Percentiles rank a stretch among this genome's conserved stretches.
These are phyloP conservation scores for Trypanosoma conorhini DNA, from an alignment of 208 protist genomes.

Conservation along the genomic window DNA sequence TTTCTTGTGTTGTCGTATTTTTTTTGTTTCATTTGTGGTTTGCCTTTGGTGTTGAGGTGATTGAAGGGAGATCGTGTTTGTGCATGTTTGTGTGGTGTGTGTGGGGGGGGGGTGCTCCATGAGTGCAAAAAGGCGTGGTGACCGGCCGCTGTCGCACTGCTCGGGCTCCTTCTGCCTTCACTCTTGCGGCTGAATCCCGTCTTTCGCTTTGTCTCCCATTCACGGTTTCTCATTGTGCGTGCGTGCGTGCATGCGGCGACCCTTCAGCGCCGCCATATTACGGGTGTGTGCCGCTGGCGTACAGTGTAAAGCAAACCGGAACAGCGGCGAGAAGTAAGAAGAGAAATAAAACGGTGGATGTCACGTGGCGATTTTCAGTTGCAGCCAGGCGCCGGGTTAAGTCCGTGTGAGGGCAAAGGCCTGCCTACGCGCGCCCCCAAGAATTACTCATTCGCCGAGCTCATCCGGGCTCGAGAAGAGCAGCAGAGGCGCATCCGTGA, in stretches of 20 bases:
- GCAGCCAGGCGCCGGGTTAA: neutral
- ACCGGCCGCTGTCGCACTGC: neutral
- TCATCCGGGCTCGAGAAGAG: slow-evolving; percentile 24
- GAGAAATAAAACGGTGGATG: neutral
- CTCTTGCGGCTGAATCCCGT: neutral
- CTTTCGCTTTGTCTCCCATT: neutral
- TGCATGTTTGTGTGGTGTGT: neutral
- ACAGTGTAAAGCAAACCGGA: neutral
- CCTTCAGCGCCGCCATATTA: neutral
- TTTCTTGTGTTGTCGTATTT: slow-evolving; percentile 1
- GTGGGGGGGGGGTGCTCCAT: too few relatives aligned
- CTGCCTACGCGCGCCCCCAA: neutral
- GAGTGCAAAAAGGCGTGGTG: too few relatives aligned
- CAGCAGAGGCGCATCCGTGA: slow-evolving; percentile 23
- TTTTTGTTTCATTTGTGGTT: slow-evolving; percentile 20
- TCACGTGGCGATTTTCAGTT: slow-evolving; percentile 6
- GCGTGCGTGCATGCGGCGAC: neutral
- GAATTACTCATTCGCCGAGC: slow-evolving; percentile 3
- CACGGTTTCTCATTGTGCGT: neutral
- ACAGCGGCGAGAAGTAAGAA: neutral
- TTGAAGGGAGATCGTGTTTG: neutral
- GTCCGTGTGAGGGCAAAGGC: neutral
- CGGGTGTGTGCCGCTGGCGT: neutral
- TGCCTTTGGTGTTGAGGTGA: neutral
- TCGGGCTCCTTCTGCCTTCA: neutral